Base-by-base conservation (phyloP, 2,329 filamentous ascomycete species). In the Ceratocystis lukuohia region DNA sequence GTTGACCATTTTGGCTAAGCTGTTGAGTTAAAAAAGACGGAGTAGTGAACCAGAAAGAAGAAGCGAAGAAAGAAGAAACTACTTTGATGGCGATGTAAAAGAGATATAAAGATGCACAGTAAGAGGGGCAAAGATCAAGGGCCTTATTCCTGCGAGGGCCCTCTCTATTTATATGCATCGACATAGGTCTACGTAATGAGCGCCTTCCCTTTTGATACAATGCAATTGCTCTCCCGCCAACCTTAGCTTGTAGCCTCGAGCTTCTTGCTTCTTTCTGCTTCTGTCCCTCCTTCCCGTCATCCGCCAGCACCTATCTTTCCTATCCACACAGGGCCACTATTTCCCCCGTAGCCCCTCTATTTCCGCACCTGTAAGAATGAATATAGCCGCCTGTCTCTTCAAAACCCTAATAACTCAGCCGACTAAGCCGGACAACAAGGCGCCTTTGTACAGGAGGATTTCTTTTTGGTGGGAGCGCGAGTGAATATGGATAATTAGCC, bases 1-100 rank as follows among this genome's bases (percentile, higher is more conserved):
- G 33, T 65, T 61, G 50, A 20, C 53, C 64, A 65, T 65, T 59
- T n/a, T 61, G 22, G 22, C 41, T 57, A 10, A 28, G 22, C 12
- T 28, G 53, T 15, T 46, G 41, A 63, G 44, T 30, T 15, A 3
- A 7, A 30, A 15, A 57, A 33, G 12, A 33, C 5, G 48, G 5
- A n/a, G 48, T n/a, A 20, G 28, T 33, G 20, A 10, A 7, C 17
- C 30, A 15, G 30, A 28, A 15, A 25, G 25, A 56, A 56, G 50
- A 56, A 56, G 22, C 20, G 12, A 30, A 3, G 30, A 28, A 57
- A 17, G 20, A 7, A 17, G 22, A 57, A 28, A 33, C n/a, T 25
- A 10, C 20, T n/a, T 20, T 0, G 46, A 41, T 1, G 12, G 37
- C 1, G 37, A 41, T 48, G 17, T n/a, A 56, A 25, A 57, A 7